Evolutionary conservation across 257 asterid species (phyloP).

Genomic region (Coffea eugenioides): DNA sequence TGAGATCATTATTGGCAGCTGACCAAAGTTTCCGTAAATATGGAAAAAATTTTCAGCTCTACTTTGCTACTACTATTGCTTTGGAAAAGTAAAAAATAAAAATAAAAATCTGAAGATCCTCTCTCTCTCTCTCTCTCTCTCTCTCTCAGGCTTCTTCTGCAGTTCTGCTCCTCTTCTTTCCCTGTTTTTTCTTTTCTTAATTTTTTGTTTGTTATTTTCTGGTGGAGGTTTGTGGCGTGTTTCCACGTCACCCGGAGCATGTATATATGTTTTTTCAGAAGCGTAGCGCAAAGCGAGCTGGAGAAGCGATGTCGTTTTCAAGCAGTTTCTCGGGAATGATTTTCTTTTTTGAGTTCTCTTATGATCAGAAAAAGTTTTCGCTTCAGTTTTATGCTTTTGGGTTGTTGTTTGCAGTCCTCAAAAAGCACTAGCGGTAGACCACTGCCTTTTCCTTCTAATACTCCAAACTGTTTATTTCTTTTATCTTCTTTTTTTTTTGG

Average conservation of each 20-base stretch:
- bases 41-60: conserved; percentile 2
- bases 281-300: conserved; percentile 2
- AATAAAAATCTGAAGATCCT: conserved; percentile 10
- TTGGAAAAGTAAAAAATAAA: conserved; percentile 28
- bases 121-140: conserved; percentile 1
- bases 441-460: conserved; percentile 2
- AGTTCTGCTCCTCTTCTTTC: background rate
- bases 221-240: background rate
- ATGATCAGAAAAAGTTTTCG: conserved; percentile 10
- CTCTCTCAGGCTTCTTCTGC: conserved; percentile 11
- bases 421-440: conserved; percentile 52
- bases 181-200: background rate
- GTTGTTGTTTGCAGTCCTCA: conserved; percentile 29
- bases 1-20: background rate
- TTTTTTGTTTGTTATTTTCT: background rate
- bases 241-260: conserved; percentile 14
- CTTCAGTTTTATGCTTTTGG: conserved; percentile 17
- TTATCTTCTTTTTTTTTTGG: too few relatives aligned
- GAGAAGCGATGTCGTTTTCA: conserved; percentile 24
- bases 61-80: conserved; percentile 17
- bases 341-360: conserved; percentile 5
- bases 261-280: background rate
- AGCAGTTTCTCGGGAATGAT: conserved; percentile 16
- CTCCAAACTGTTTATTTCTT: background rate
- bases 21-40: conserved; percentile 1